A percentile compares a stretch with the other conserved stretches of the same genome.
Conservation (phyloP, 495 filamentous ascomycete genomes). For the Penicillium coffeae region DNA sequence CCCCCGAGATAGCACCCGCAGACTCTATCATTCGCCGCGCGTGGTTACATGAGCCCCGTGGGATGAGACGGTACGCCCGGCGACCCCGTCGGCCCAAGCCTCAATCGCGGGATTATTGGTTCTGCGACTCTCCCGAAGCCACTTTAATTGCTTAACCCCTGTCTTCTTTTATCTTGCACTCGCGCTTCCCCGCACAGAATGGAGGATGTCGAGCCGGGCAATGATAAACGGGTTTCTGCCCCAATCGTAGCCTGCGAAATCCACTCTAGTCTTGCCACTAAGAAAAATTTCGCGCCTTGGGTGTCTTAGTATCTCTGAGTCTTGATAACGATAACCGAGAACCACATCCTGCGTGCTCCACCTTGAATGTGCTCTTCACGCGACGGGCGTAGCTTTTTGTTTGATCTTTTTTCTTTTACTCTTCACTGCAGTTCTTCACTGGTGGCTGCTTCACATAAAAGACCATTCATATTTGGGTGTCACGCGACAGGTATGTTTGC, state of each 20-base stretch:
- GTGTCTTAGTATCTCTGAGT: neutral
- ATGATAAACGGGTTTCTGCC: neutral
- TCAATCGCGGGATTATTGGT: no score
- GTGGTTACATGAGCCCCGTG: neutral
- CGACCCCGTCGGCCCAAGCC: neutral
- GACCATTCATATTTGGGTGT: no score
- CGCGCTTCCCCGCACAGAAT: neutral
- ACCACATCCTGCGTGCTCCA: neutral
- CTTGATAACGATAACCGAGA: neutral
- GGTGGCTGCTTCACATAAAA: no score
- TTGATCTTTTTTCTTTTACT: neutral
- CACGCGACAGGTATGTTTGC: neutral
- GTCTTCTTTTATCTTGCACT: neutral
- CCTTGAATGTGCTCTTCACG: neutral
- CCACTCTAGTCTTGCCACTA: neutral
- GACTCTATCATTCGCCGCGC: neutral
- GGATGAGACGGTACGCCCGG: neutral
- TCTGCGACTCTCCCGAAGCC: neutral
- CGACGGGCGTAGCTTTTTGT: neutral
- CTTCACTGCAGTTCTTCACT: neutral
- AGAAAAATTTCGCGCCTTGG: neutral
- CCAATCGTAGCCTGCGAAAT: neutral
- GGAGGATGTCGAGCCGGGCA: neutral
- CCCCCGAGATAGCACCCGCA: neutral
- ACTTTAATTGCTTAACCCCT: neutral